phyloP scores from a whole-genome alignment of 2,329 filamentous ascomycete genomes.

The Thelonectria blattea region DNA sequence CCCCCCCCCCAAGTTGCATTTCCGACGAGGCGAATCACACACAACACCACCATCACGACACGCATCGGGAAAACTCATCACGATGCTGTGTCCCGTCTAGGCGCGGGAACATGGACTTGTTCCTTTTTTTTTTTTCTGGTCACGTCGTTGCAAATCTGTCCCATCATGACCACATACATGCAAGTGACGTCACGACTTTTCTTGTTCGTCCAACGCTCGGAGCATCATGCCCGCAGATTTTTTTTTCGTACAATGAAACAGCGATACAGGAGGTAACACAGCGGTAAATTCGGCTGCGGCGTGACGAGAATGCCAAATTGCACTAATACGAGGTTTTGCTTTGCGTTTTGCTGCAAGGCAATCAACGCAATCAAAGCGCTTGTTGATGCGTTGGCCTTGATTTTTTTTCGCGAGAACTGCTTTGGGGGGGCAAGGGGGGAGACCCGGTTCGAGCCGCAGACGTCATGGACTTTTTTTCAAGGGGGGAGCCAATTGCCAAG shows the following conservation, averaged over 20 bases:
- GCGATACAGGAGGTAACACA: too few species aligned
- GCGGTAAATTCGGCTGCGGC: constrained; percentile 1
- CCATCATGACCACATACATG: constrained; percentile 27
- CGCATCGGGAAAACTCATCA: not conserved
- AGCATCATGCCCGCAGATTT: not conserved
- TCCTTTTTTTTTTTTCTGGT: not conserved
- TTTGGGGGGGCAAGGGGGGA: too few species aligned
- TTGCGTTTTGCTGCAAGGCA: too few species aligned
- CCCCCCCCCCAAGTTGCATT: too few species aligned
- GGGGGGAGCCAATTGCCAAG: not conserved
- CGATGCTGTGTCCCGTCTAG: not conserved
- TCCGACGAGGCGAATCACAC: constrained; percentile 9
- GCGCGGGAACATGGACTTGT: not conserved
- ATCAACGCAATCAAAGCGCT: too few species aligned
- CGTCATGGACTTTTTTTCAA: constrained; percentile 16
- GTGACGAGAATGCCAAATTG: not conserved
- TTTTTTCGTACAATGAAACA: too few species aligned
- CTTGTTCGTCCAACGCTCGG: not conserved
- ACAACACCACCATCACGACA: not conserved
- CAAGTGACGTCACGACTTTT: constrained; percentile 28
- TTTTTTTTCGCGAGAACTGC: not conserved
- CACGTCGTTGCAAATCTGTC: constrained; percentile 6
- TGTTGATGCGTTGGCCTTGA: constrained; percentile 1
- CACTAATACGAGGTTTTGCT: constrained; percentile 8
- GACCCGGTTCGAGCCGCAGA: constrained; percentile 15